These are phyloP conservation scores for Septoria linicola DNA, from an alignment of 2,329 filamentous ascomycete species.

Conservation along the genomic window DNA sequence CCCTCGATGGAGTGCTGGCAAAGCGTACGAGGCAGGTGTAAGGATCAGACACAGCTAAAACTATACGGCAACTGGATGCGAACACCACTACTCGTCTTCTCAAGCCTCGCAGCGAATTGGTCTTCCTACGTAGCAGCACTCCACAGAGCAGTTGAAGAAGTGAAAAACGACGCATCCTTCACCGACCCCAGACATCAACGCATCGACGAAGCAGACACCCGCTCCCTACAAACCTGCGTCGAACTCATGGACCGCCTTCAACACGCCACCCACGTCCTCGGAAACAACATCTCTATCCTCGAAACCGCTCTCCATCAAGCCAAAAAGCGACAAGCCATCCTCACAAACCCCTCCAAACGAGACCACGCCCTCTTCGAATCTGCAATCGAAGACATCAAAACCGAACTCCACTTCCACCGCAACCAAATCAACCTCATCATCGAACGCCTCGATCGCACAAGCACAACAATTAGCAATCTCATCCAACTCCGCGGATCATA, in stretches of 20 bases:
- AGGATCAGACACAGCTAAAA: background rate
- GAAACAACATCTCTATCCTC: slow-evolving; percentile 13
- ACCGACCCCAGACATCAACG: slow-evolving; percentile 5
- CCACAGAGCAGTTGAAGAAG: slow-evolving; percentile 11
- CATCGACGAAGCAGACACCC: slow-evolving; percentile 12
- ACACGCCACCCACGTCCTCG: slow-evolving; percentile 12
- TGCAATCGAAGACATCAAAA: slow-evolving; percentile 1
- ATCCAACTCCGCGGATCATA: slow-evolving; percentile 5
- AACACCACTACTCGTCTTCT: slow-evolving; percentile 4
- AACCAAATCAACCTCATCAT: slow-evolving; percentile 14
- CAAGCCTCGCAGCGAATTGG: slow-evolving; percentile 10
- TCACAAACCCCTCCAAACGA: background rate
- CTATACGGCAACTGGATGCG: slow-evolving; percentile 10
- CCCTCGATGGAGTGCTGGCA: slow-evolving; percentile 1
- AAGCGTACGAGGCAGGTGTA: background rate
- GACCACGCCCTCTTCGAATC: background rate
- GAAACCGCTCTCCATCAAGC: background rate
- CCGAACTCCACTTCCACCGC: slow-evolving; percentile 14
- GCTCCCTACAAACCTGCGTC: slow-evolving; percentile 8
- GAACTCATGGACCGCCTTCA: slow-evolving; percentile 14
- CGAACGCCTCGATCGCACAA: slow-evolving; percentile 5
- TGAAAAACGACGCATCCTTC: slow-evolving; percentile 10
- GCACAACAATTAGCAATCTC: slow-evolving; percentile 7
- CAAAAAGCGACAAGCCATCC: background rate
- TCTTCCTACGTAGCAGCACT: slow-evolving; percentile 10